Evolutionary conservation across 352 stramenopile genomes (phyloP).

Genomic region (Phytophthora foliorum): DNA sequence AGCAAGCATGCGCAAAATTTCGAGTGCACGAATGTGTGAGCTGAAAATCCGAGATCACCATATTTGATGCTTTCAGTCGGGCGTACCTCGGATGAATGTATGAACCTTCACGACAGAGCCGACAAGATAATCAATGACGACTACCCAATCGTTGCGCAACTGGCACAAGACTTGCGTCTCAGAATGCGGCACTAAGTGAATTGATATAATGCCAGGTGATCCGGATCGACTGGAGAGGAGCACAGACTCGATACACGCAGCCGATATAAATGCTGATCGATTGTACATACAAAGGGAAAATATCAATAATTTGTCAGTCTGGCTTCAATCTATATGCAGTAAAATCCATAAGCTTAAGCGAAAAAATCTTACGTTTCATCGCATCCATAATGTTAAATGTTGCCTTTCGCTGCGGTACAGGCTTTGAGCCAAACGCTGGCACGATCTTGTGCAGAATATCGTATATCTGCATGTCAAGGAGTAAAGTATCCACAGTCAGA

Average conservation of each 20-base stretch:
- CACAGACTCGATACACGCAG: constrained; percentile 35
- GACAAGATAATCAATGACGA: constrained; percentile 58
- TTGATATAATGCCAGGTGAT: constrained; percentile 51
- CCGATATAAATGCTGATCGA: constrained; percentile 40
- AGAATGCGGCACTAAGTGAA: constrained; percentile 47
- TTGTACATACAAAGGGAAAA: constrained; percentile 7
- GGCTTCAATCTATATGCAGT: not conserved
- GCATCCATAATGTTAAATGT: constrained; percentile 54
- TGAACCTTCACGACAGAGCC: constrained; percentile 61
- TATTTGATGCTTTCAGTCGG: not conserved
- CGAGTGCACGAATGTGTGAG: not conserved
- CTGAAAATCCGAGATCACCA: constrained; percentile 2
- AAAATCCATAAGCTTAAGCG: not conserved
- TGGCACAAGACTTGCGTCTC: constrained; percentile 65
- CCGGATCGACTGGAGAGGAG: constrained; percentile 40
- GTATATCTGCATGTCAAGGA: constrained; percentile 51
- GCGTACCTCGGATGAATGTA: constrained; percentile 61
- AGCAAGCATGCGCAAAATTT: not conserved
- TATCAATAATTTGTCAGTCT: constrained; percentile 5
- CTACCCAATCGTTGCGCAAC: constrained; percentile 78
- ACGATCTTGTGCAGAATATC: constrained; percentile 72
- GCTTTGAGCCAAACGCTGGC: constrained; percentile 72
- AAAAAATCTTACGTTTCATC: constrained; percentile 54
- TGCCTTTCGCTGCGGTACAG: constrained; percentile 59
- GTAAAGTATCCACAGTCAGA: constrained; percentile 5